Evolutionary conservation across 208 protist species (phyloP).

Genomic region (Crithidia brevicula): DNA sequence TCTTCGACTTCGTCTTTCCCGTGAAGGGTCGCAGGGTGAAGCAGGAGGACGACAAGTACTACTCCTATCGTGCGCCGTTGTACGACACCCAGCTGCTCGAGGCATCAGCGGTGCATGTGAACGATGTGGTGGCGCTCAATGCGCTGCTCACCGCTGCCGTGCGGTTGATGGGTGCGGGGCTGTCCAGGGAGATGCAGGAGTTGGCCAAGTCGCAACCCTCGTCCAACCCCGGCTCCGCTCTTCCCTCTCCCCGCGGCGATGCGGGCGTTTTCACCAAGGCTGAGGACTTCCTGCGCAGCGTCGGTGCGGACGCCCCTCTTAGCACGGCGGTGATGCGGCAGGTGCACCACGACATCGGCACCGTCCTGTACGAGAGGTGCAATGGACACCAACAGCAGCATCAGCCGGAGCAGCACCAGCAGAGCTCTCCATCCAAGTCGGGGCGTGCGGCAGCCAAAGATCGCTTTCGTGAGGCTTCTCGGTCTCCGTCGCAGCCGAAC

Average conservation of each 20-base stretch:
- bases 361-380: conserved; percentile 10
- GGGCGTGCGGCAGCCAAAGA: conserved; percentile 4
- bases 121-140: conserved; percentile 29
- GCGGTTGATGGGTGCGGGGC: conserved; percentile 41
- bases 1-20: conserved; percentile 73
- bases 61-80: conserved; percentile 22
- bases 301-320: conserved; percentile 6
- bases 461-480: neutral
- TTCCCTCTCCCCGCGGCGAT: conserved; percentile 11
- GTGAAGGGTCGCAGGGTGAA: conserved; percentile 15
- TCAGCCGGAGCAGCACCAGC: neutral
- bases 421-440: conserved; percentile 5
- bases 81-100: conserved; percentile 42
- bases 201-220: neutral
- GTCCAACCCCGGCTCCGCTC: neutral
- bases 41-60: conserved; percentile 27
- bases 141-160: conserved; percentile 46
- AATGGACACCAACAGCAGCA: neutral
- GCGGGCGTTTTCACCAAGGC: neutral
- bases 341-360: conserved; percentile 35
- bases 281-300: conserved; percentile 14
- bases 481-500: neutral
- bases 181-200: conserved; percentile 37
- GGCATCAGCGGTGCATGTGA: conserved; percentile 18
- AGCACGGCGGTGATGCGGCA: conserved; percentile 23